These are phyloP conservation scores for Serendipita sp. DNA, from an alignment of 768 basidiomycete species.

Conservation along the genomic window DNA sequence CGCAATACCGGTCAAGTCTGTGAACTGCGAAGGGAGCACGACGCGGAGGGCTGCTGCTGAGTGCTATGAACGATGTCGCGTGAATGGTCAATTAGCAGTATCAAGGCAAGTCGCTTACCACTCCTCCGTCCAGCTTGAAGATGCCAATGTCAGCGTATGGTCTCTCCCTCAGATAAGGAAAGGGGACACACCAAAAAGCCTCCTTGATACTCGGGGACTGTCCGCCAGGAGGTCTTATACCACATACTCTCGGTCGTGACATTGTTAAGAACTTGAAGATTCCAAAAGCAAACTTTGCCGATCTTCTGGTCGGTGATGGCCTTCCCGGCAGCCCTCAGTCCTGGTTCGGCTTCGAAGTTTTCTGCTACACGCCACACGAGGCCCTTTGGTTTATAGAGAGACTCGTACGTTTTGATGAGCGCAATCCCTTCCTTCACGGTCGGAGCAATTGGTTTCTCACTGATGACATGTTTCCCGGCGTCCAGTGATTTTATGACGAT, in stretches of 20 bases:
- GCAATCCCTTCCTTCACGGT: constrained; percentile 46
- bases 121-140: constrained; percentile 58
- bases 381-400: constrained; percentile 43
- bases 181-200: constrained; percentile 52
- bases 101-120: constrained; percentile 26
- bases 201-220: constrained; percentile 68
- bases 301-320: constrained; percentile 44
- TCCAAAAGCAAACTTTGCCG: constrained; percentile 57
- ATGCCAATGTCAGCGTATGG: constrained; percentile 6
- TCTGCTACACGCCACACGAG: constrained; percentile 71
- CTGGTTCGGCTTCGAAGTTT: constrained; percentile 57
- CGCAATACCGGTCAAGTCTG: constrained; percentile 44
- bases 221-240: constrained; percentile 74
- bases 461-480: constrained; percentile 76
- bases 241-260: constrained; percentile 51
- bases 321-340: constrained; percentile 29
- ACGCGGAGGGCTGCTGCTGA: constrained; percentile 46
- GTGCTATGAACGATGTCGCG: constrained; percentile 28
- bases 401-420: constrained; percentile 52
- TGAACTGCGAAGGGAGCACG: constrained; percentile 37
- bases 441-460: constrained; percentile 74
- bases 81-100: constrained; percentile 10
- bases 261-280: constrained; percentile 32
- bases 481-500: constrained; percentile 45
- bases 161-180: neutral